Base-by-base conservation (phyloP, 805 yeast genomes). In the Cyberlindnera galapagoensis region DNA sequence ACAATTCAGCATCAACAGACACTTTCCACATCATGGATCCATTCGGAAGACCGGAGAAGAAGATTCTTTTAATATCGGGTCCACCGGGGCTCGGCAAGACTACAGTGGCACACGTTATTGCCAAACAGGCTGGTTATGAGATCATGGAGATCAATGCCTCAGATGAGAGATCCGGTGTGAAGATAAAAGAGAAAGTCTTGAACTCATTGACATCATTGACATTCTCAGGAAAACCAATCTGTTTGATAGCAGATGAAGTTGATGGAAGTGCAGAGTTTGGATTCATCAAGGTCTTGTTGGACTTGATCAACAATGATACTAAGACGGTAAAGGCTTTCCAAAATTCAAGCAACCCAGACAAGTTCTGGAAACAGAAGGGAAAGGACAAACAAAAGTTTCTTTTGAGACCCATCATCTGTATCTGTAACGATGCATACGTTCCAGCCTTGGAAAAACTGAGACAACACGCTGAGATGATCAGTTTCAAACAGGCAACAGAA, bases 51-150 rank as follows among this genome's bases (percentile, higher is more conserved):
- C 88, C 88, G 0, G 60, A 55, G 11, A 68, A 69, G 32, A 80
- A 74, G 42, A 66, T 92, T 0, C 52, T 92, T 14, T 60, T 92
- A 24, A 69, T 92, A 9, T 86, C 80, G 52, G 98, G 98, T 0
- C 92, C 95, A 1, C 87, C 95, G 0, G 98, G 98, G 2, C 67
- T 81, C 12, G 98, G 98, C 8, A 90, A 90, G 52, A 88, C 97
- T 0, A 74, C 92, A 0, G 78, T 87, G 2, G 85, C 90, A 1
- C 96, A 88, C 49, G 73, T 86, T 2, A 69, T 87, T 22, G 92
- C 95, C 4, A 68, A 66, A 28, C 95, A 84, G 42, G 71, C 83
- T 24, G 94, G 94, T 0, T 90, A 82, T 52, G 74, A 76, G 28
- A 71, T 82, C 0, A 69, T 81, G 44, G 98, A 90, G 47, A 69